Percentiles rank a stretch among this genome's conserved stretches.
These are phyloP conservation scores for Bipolaris oryzae DNA, from an alignment of 2,329 filamentous ascomycete species.

Conservation along the genomic window DNA sequence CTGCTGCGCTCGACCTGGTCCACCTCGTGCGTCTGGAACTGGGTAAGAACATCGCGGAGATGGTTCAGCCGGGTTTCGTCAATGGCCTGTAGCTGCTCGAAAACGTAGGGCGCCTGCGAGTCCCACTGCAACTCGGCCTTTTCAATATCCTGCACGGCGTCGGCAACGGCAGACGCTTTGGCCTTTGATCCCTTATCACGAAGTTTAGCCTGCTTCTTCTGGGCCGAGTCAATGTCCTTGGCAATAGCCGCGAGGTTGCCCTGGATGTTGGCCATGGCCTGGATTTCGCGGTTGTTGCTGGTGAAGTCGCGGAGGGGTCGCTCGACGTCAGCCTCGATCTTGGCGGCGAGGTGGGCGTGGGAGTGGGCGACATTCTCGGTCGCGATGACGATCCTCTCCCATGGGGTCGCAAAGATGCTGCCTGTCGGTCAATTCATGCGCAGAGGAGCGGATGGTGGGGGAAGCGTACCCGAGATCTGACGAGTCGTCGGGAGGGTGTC, in stretches of 20 bases:
- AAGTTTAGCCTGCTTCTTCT: conserved; percentile 85
- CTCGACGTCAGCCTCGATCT: conserved; percentile 89
- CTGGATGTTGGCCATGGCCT: conserved; percentile 80
- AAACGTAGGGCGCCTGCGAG: conserved; percentile 91
- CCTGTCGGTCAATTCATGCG: conserved; percentile 31
- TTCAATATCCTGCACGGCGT: conserved; percentile 74
- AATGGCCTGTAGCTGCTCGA: conserved; percentile 87
- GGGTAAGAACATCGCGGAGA: conserved; percentile 86
- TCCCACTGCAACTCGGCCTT: conserved; percentile 87
- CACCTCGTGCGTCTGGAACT: conserved; percentile 89
- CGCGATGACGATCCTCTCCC: conserved; percentile 83
- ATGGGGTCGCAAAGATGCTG: conserved; percentile 88
- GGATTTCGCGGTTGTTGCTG: conserved; percentile 73
- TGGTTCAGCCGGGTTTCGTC: conserved; percentile 91
- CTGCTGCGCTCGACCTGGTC: conserved; percentile 82
- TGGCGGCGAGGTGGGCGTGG: conserved; percentile 78
- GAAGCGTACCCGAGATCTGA: conserved; percentile 82
- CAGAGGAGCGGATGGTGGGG: neutral
- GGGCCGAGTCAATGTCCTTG: conserved; percentile 81
- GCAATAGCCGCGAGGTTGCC: conserved; percentile 80
- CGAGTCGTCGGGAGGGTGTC: conserved; percentile 73
- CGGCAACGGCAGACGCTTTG: conserved; percentile 77
- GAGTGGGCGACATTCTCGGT: conserved; percentile 82
- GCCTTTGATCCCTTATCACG: conserved; percentile 78
- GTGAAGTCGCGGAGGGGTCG: conserved; percentile 78